Conservation (phyloP, 75 land plant species). For the Picea sitchensis region DNA sequence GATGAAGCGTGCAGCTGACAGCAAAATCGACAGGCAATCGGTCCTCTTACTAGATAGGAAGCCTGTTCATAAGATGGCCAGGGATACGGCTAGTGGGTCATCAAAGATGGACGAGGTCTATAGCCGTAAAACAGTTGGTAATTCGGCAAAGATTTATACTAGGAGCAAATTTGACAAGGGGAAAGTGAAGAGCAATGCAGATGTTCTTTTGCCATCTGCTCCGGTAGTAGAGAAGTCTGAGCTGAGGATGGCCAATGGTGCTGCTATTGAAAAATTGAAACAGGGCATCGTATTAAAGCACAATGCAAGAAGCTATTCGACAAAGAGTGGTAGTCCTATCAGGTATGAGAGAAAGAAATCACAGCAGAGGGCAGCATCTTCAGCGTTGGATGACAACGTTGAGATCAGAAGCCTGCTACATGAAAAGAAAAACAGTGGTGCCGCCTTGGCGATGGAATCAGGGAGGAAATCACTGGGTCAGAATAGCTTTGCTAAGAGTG, state of each 20-base stretch:
- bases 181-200: not conserved
- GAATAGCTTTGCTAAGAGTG: not conserved
- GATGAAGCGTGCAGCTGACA: not conserved
- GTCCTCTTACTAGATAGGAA: not conserved
- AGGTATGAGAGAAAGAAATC: not conserved
- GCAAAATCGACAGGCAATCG: not conserved
- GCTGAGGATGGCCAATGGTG: not conserved
- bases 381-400: not conserved
- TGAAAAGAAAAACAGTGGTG: not conserved
- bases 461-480: not conserved
- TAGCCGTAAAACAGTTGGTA: not conserved
- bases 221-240: not conserved
- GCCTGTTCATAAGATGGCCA: not conserved
- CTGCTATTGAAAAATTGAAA: not conserved
- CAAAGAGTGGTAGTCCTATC: not conserved
- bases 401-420: not conserved
- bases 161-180: not conserved
- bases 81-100: not conserved
- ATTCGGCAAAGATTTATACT: not conserved
- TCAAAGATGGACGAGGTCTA: not conserved
- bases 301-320: not conserved
- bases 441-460: not conserved
- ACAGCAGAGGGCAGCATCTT: not conserved
- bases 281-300: conserved; percentile 5
- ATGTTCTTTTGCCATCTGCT: not conserved